phyloP scores from a whole-genome alignment of 257 asterid species.

The Nicotiana knightiana region DNA sequence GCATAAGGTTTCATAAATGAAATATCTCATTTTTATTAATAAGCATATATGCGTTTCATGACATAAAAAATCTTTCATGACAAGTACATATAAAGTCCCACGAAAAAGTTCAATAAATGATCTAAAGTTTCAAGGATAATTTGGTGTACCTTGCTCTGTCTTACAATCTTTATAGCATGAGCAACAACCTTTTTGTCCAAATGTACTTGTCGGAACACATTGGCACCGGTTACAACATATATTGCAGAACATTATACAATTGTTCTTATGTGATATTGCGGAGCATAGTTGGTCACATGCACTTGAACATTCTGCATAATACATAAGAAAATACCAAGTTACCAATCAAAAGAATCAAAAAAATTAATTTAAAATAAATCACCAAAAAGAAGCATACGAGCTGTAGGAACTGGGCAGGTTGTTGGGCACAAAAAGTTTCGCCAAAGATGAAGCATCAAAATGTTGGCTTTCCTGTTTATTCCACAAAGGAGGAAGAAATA shows the following conservation, averaged over 20 bases:
- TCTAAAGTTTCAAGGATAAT: too few relatives aligned
- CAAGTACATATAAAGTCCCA: too few relatives aligned
- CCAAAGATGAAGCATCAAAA: background rate
- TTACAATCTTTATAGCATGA: background rate
- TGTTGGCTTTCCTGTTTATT: background rate
- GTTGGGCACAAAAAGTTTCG: background rate
- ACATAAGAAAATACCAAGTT: background rate
- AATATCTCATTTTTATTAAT: too few relatives aligned
- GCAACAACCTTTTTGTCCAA: conserved; percentile 8
- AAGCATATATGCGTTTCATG: too few relatives aligned
- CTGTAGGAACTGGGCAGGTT: background rate
- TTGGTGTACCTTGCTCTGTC: too few relatives aligned
- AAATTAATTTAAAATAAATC: background rate
- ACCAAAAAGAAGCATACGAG: background rate
- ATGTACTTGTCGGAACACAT: too few relatives aligned
- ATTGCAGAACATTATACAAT: conserved; percentile 17
- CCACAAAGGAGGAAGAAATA: background rate
- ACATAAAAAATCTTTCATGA: too few relatives aligned
- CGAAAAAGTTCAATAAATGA: too few relatives aligned
- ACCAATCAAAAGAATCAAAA: background rate
- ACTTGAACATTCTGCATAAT: conserved; percentile 18
- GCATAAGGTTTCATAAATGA: too few relatives aligned
- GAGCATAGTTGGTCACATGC: conserved; percentile 27
- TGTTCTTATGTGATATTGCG: background rate
- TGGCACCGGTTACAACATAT: conserved; percentile 23